phyloP scores from a whole-genome alignment of 2,329 filamentous ascomycete genomes.

The Apiospora marii region DNA sequence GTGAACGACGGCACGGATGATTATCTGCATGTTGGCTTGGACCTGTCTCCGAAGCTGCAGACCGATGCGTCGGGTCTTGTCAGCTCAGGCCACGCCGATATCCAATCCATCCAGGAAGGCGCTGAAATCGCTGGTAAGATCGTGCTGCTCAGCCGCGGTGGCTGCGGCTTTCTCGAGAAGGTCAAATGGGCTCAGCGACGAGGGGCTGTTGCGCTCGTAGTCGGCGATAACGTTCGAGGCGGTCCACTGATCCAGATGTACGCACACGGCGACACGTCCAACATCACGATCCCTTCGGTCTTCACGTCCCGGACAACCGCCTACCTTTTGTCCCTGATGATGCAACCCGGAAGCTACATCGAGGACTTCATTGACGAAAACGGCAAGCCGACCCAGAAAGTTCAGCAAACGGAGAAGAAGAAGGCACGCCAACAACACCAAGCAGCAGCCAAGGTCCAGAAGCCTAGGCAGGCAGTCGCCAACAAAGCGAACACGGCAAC shows the following conservation, averaged over 20 bases:
- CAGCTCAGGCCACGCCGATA: slow-evolving; percentile 76
- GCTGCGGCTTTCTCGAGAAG: slow-evolving; percentile 96
- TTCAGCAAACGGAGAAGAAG: slow-evolving; percentile 55
- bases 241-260: slow-evolving; percentile 97
- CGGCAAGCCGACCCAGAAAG: slow-evolving; percentile 62
- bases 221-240: slow-evolving; percentile 90
- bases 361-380: slow-evolving; percentile 68
- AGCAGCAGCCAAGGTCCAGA: slow-evolving; percentile 38
- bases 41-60: slow-evolving; percentile 41
- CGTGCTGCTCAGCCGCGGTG: slow-evolving; percentile 88
- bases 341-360: slow-evolving; percentile 73
- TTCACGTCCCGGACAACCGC: slow-evolving; percentile 97
- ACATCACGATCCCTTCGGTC: slow-evolving; percentile 90
- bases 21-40: slow-evolving; percentile 70
- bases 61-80: slow-evolving; percentile 45
- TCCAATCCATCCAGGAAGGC: slow-evolving; percentile 88
- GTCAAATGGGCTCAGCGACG: slow-evolving; percentile 95
- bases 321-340: slow-evolving; percentile 86
- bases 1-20: slow-evolving; percentile 84
- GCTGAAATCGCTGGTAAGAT: slow-evolving; percentile 95
- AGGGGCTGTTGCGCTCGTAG: slow-evolving; percentile 88
- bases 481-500: slow-evolving; percentile 37
- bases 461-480: slow-evolving; percentile 38
- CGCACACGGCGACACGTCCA: slow-evolving; percentile 93
- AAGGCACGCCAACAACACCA: slow-evolving; percentile 41